Evolutionary conservation across 148 eudicot species (phyloP), one percentile per base, ranked within the genome.

Genomic region (Diospyros lotus): DNA sequence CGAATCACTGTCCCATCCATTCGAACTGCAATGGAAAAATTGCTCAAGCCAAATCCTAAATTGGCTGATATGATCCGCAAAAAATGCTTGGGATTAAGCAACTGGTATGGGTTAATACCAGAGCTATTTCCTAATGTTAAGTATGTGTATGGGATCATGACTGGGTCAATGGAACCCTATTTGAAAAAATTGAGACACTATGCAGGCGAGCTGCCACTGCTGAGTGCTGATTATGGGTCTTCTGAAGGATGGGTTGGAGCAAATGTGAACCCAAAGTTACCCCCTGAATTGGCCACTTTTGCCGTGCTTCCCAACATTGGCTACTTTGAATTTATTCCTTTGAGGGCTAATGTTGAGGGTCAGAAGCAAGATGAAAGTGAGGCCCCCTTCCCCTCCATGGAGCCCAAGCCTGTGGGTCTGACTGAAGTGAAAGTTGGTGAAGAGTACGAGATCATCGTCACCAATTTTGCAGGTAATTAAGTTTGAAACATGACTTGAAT

Each of bases 101-200:
- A 88, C 55, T 95, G 99, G 97, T 88, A 88, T 66, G 97, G 98
- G 2, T 63, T 95, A 51, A 85, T 95, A n/a, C 91, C 87, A 0
- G 88, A 78, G 77, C 87, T 96, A 50, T 96, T 89, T 75, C 99
- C 99, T 0, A 96, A 96, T 80, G 87, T 82, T 1, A 96, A 87
- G 85, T 96, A 93, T 73, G 80, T 96, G 0, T 89, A 88, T 61
- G 97, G 97, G 80, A 91, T 96, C 55, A 81, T 96, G 93, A 96
- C 99, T 0, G 99, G 99, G 7, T 91, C 99, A 0, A 96, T 96
- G 99, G 97, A 96, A 80, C 99, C 90, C 38, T 96, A 96, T 62
- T 68, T 88, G 84, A 89, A 82, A 52, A 94, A 93, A 60, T 65
- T 96, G 70, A 91, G 97, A 85, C 88, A 87, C 50, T 96, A 85